These are phyloP conservation scores for Aspergillus phoenicis DNA, from an alignment of 2,329 filamentous ascomycete species.

Conservation along the genomic window DNA sequence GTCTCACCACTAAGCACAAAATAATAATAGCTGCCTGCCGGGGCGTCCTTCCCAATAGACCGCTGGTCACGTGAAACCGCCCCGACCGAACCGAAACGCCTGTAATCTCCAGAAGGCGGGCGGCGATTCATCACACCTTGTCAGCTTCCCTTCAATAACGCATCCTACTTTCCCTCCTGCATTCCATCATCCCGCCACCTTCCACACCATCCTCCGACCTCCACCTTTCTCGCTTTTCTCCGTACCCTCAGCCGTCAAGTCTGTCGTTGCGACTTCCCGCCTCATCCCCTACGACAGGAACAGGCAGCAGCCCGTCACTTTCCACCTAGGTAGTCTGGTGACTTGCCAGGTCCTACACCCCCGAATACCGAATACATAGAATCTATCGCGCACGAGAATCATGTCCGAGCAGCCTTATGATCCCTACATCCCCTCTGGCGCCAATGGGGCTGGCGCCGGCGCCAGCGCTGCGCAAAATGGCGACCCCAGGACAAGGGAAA, in stretches of 20 bases:
- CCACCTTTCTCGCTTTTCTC: conserved; percentile 2
- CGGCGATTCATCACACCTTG: conserved; percentile 30
- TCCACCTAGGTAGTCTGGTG: conserved; percentile 21
- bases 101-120: conserved; percentile 29
- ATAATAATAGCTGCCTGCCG: conserved; percentile 21
- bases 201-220: conserved; percentile 1
- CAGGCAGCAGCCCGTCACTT: conserved; percentile 16
- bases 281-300: conserved; percentile 14
- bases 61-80: conserved; percentile 26
- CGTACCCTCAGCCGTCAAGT: conserved; percentile 1
- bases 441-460: conserved; percentile 43
- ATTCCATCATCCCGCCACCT: conserved; percentile 12
- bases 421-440: conserved; percentile 79
- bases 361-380: conserved; percentile 12
- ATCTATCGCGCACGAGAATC: conserved; percentile 28
- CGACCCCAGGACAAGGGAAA: conserved; percentile 69
- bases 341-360: conserved; percentile 21
- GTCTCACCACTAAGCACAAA: conserved; percentile 7
- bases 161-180: conserved; percentile 6
- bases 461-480: conserved; percentile 57
- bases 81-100: conserved; percentile 30
- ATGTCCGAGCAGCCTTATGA: conserved; percentile 75
- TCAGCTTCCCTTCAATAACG: conserved; percentile 26
- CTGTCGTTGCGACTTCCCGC: conserved; percentile 10
- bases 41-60: conserved; percentile 16